phyloP scores from a whole-genome alignment of 2,329 filamentous ascomycete species.

The Ophiostoma montium region DNA sequence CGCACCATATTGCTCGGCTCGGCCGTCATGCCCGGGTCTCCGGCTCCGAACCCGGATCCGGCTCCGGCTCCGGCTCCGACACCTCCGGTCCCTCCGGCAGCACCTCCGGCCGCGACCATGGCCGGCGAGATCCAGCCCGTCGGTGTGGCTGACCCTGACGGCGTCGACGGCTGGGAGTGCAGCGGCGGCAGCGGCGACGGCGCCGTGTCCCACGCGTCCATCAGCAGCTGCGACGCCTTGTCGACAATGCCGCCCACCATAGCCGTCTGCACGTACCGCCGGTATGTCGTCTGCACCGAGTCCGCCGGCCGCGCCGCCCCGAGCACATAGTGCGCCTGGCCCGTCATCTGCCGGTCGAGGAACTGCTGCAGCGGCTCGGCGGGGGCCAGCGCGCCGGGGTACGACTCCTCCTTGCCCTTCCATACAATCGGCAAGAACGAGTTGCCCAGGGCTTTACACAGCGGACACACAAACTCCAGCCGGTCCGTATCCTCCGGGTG shows the following conservation, averaged over 20 bases:
- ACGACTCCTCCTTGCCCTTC: conserved; percentile 79
- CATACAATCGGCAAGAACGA: conserved; percentile 89
- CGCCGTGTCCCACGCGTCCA: conserved; percentile 29
- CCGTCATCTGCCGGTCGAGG: conserved; percentile 42
- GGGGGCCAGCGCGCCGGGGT: conserved; percentile 56
- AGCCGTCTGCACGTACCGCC: conserved; percentile 23
- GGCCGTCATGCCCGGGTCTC: too few species aligned
- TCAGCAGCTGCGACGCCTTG: conserved; percentile 21
- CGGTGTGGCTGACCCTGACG: not conserved
- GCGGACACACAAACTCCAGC: conserved; percentile 88
- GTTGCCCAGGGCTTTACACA: conserved; percentile 94
- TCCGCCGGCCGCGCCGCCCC: conserved; percentile 21
- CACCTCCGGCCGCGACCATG: conserved; percentile 3
- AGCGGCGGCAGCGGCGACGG: conserved; percentile 1
- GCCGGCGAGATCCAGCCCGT: conserved; percentile 2
- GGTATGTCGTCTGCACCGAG: conserved; percentile 22
- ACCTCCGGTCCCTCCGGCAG: not conserved
- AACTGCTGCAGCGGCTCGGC: conserved; percentile 50
- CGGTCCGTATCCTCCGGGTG: conserved; percentile 69
- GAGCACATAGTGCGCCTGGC: conserved; percentile 27
- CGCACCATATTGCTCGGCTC: conserved; percentile 23
- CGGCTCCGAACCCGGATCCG: not conserved
- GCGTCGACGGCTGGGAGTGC: not conserved
- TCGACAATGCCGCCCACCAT: conserved; percentile 28
- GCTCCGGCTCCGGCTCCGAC: not conserved